Evolutionary conservation across 2,329 filamentous ascomycete species (phyloP).

Genomic region (Aspergillus vadensis): DNA sequence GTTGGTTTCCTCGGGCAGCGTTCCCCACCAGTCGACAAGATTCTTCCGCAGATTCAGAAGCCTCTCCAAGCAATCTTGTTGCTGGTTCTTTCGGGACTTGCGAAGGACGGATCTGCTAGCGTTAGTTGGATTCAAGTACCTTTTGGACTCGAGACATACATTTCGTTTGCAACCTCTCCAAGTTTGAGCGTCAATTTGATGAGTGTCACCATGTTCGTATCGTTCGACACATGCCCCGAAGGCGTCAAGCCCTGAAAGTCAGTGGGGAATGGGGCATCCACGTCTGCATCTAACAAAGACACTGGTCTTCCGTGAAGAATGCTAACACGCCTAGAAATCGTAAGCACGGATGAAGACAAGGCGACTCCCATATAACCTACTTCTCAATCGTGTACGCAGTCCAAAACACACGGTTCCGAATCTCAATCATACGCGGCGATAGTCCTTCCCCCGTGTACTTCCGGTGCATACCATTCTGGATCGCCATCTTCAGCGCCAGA

Average conservation of each 20-base stretch:
- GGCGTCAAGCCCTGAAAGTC: slow-evolving; percentile 50
- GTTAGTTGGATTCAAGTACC: slow-evolving; percentile 17
- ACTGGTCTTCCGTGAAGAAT: slow-evolving; percentile 59
- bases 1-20: slow-evolving; percentile 41
- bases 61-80: slow-evolving; percentile 44
- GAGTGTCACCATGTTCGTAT: slow-evolving; percentile 51
- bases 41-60: slow-evolving; percentile 42
- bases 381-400: slow-evolving; percentile 60
- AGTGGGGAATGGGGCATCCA: slow-evolving; percentile 57
- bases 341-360: slow-evolving; percentile 10
- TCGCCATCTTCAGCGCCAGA: slow-evolving; percentile 58
- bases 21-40: slow-evolving; percentile 47
- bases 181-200: slow-evolving; percentile 49
- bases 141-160: slow-evolving; percentile 30
- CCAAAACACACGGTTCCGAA: slow-evolving; percentile 60
- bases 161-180: slow-evolving; percentile 44
- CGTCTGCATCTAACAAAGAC: slow-evolving; percentile 56
- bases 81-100: slow-evolving; percentile 41
- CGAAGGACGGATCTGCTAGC: slow-evolving; percentile 41
- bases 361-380: slow-evolving; percentile 31
- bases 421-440: slow-evolving; percentile 53
- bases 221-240: slow-evolving; percentile 45
- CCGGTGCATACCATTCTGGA: slow-evolving; percentile 63
- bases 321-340: slow-evolving; percentile 50
- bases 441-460: slow-evolving; percentile 52